phyloP scores from a whole-genome alignment of 257 asterid species.

The Misopates orontium region DNA sequence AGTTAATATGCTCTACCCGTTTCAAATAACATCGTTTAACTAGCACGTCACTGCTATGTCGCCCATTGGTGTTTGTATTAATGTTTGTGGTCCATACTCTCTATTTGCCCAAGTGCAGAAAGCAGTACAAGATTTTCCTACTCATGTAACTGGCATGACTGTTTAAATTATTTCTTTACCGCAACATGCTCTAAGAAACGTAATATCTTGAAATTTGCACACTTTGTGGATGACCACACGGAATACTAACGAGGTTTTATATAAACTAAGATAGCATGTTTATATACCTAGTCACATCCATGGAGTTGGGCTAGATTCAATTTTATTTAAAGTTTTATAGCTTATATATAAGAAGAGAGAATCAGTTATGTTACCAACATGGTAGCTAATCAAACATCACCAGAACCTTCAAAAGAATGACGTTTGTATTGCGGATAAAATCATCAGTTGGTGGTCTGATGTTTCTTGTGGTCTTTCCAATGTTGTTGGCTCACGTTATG shows the following conservation, averaged over 20 bases:
- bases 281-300: constrained; percentile 20
- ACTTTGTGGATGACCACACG: constrained; percentile 21
- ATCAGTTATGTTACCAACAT: constrained; percentile 23
- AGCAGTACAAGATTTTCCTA: too few relatives aligned
- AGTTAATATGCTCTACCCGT: too few relatives aligned
- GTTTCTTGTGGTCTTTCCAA: constrained; percentile 27
- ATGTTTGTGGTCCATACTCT: too few relatives aligned
- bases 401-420: constrained; percentile 9
- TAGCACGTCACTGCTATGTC: too few relatives aligned
- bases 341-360: neutral
- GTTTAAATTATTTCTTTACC: constrained; percentile 4
- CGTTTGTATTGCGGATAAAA: constrained; percentile 19
- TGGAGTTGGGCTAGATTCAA: constrained; percentile 15
- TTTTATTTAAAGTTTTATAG: neutral
- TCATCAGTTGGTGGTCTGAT: constrained; percentile 17
- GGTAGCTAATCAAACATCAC: constrained; percentile 22
- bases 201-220: constrained; percentile 26
- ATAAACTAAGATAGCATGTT: neutral
- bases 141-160: constrained; percentile 20
- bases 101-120: too few relatives aligned
- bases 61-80: too few relatives aligned
- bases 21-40: too few relatives aligned
- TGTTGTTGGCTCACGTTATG: constrained; percentile 2
- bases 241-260: neutral
- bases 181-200: neutral